Evolutionary conservation across 495 filamentous ascomycete genomes (phyloP).

Genomic region (Cercophora scortea): DNA sequence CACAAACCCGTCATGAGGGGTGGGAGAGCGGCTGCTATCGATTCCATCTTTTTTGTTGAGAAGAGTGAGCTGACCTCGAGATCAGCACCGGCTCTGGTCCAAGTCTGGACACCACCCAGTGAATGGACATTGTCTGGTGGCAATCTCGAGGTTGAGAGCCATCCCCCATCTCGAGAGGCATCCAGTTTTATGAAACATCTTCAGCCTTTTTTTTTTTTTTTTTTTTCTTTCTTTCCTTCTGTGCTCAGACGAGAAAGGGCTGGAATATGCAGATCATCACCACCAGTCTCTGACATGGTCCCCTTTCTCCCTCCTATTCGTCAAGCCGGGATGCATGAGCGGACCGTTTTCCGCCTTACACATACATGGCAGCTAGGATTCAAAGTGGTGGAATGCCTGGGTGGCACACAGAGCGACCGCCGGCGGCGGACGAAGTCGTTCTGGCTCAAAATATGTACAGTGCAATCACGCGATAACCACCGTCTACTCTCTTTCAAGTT

Average conservation of each 20-base stretch:
- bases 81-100: conserved; percentile 5
- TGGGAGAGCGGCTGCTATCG: conserved; percentile 17
- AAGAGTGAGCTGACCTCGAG: conserved; percentile 12
- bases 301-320: conserved; percentile 23
- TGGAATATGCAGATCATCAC: conserved; percentile 30
- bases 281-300: conserved; percentile 12
- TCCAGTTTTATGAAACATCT: not conserved
- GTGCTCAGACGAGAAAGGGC: not conserved
- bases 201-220: not conserved
- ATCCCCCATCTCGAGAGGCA: not conserved
- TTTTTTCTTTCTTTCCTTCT: not conserved
- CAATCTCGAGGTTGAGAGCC: not conserved
- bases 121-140: conserved; percentile 1
- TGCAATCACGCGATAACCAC: too few species aligned
- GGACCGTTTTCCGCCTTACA: conserved; percentile 38
- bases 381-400: conserved; percentile 11
- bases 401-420: not conserved
- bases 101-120: conserved; percentile 5
- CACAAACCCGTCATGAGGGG: conserved; percentile 13
- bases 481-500: too few species aligned
- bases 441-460: too few species aligned
- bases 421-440: too few species aligned
- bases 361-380: conserved; percentile 29
- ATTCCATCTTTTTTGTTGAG: conserved; percentile 12
- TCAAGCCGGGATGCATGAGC: conserved; percentile 25